These are phyloP conservation scores for Emericellopsis cladophorae DNA, from an alignment of 2,329 filamentous ascomycete species.

Conservation along the genomic window DNA sequence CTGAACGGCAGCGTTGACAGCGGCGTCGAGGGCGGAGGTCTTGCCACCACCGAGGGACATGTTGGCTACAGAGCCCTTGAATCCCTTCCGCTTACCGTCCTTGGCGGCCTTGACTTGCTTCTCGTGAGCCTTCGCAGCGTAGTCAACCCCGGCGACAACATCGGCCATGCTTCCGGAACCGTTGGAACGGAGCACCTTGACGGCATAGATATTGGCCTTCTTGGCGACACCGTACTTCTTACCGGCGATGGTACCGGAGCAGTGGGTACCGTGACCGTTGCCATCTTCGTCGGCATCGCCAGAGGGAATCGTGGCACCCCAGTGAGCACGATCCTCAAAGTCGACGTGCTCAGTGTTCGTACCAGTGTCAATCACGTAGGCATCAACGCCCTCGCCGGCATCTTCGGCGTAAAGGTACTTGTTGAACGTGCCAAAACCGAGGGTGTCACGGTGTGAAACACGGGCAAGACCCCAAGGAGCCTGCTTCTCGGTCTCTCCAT, in stretches of 20 bases:
- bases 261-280: conserved; percentile 98
- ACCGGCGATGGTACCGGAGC: conserved; percentile 93
- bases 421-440: conserved; percentile 90
- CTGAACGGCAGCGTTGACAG: conserved; percentile 86
- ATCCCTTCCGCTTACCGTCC: conserved; percentile 83
- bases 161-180: conserved; percentile 98
- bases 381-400: conserved; percentile 94
- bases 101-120: conserved; percentile 68
- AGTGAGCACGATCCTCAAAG: conserved; percentile 88
- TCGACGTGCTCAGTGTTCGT: conserved; percentile 91
- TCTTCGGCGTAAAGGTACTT: conserved; percentile 90
- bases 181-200: conserved; percentile 97
- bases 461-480: conserved; percentile 98
- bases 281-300: conserved; percentile 83
- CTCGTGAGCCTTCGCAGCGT: conserved; percentile 68
- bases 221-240: conserved; percentile 99
- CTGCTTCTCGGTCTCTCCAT: conserved; percentile 67
- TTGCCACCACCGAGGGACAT: conserved; percentile 99
- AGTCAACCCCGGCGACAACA: conserved; percentile 97
- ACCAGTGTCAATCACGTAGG: conserved; percentile 97
- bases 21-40: conserved; percentile 78
- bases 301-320: conserved; percentile 90
- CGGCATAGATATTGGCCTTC: conserved; percentile 92
- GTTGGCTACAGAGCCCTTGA: conserved; percentile 98
- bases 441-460: conserved; percentile 83